Evolutionary conservation across 768 basidiomycete species (phyloP).

Genomic region (Boletus vermiculosoides): DNA sequence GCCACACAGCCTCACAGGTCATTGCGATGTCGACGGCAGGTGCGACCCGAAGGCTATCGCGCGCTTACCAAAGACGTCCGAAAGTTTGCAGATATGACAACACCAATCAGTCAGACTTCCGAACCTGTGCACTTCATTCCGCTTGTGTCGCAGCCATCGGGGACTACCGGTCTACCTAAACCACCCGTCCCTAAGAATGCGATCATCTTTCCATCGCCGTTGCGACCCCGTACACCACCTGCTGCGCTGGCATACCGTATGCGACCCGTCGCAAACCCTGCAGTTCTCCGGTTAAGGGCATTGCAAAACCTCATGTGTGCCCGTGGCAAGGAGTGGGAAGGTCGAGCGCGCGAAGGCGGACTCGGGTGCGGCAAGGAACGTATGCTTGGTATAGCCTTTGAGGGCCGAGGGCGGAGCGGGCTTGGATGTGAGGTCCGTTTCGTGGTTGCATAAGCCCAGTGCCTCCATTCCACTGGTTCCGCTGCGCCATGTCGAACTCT

Average conservation of each 20-base stretch:
- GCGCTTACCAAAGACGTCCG: conserved; percentile 43
- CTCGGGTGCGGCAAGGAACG: conserved; percentile 58
- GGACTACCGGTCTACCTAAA: conserved; percentile 26
- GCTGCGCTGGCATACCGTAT: conserved; percentile 42
- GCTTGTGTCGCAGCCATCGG: conserved; percentile 37
- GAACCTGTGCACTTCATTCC: conserved; percentile 42
- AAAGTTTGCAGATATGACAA: conserved; percentile 34
- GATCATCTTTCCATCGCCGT: conserved; percentile 41
- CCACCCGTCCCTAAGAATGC: conserved; percentile 35
- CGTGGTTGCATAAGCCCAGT: conserved; percentile 26
- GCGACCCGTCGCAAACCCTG: conserved; percentile 60
- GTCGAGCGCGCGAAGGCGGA: conserved; percentile 46
- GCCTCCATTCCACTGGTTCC: neutral
- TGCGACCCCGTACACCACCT: conserved; percentile 38
- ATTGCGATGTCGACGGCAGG: conserved; percentile 13
- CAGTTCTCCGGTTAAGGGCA: conserved; percentile 58
- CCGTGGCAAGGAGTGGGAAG: conserved; percentile 47
- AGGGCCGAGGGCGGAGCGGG: conserved; percentile 56
- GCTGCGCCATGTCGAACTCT: neutral
- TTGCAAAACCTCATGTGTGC: conserved; percentile 53
- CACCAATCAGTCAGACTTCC: conserved; percentile 11
- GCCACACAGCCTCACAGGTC: conserved; percentile 16
- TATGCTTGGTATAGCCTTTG: conserved; percentile 57
- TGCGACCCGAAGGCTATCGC: conserved; percentile 42
- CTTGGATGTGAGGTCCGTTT: conserved; percentile 43